Conservation (phyloP, 2,329 filamentous ascomycete genomes). For the Alternaria brassicae region DNA sequence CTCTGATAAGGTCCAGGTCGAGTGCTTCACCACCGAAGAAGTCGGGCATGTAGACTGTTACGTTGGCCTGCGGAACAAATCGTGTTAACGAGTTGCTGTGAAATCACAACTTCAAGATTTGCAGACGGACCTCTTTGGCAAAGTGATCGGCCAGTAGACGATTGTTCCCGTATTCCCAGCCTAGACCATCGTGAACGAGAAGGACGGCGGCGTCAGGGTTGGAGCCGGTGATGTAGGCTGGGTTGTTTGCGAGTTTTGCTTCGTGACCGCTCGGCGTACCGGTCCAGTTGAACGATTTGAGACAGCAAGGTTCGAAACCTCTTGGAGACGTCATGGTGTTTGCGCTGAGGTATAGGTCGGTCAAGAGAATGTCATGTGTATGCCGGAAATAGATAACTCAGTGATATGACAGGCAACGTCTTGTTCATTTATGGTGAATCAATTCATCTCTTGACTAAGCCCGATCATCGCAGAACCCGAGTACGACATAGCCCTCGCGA, state of each 20-base stretch:
- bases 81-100: background rate
- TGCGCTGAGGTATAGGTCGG: background rate
- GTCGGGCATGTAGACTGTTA: background rate
- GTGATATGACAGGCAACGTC: no score
- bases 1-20: slow-evolving; percentile 6
- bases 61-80: background rate
- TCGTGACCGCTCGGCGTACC: slow-evolving; percentile 47
- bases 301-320: slow-evolving; percentile 29
- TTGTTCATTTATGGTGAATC: no score
- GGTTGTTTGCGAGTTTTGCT: slow-evolving; percentile 39
- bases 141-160: slow-evolving; percentile 55
- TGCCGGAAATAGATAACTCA: background rate
- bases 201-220: slow-evolving; percentile 49
- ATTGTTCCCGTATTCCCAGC: slow-evolving; percentile 53
- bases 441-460: background rate
- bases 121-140: slow-evolving; percentile 36
- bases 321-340: slow-evolving; percentile 2
- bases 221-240: slow-evolving; percentile 51
- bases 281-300: slow-evolving; percentile 44
- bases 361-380: background rate
- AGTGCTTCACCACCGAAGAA: slow-evolving; percentile 7
- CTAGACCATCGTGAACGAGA: slow-evolving; percentile 52
- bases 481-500: no score
- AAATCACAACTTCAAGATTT: background rate
- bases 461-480: background rate